phyloP scores from a whole-genome alignment of 441 rosid genomes.

The Eruca vesicaria region DNA sequence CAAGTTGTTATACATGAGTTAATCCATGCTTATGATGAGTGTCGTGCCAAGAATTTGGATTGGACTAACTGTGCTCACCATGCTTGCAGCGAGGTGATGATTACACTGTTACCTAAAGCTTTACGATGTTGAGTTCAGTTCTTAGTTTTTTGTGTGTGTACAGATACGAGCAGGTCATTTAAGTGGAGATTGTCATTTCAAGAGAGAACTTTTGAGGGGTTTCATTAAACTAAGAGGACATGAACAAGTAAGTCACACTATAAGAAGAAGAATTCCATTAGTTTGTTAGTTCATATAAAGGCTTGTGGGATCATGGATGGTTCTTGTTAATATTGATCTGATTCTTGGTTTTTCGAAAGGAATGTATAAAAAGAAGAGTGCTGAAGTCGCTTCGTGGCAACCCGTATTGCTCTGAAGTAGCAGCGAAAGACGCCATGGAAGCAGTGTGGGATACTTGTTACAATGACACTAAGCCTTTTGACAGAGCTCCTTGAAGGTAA shows the following conservation, averaged over 20 bases:
- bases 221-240: slow-evolving; percentile 74
- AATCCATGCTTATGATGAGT: slow-evolving; percentile 86
- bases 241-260: slow-evolving; percentile 64
- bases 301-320: slow-evolving; percentile 7
- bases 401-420: slow-evolving; percentile 79
- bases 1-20: slow-evolving; percentile 87
- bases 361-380: slow-evolving; percentile 87
- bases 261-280: background rate
- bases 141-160: background rate
- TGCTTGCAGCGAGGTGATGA: background rate
- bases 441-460: slow-evolving; percentile 96
- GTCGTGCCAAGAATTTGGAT: slow-evolving; percentile 84
- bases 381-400: slow-evolving; percentile 64
- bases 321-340: background rate
- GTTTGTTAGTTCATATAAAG: background rate
- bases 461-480: slow-evolving; percentile 91
- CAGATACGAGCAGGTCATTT: slow-evolving; percentile 91
- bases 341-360: slow-evolving; percentile 40
- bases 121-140: background rate
- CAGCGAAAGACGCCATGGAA: slow-evolving; percentile 87
- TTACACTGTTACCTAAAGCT: background rate
- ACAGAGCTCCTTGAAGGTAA: slow-evolving; percentile 79
- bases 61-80: slow-evolving; percentile 86
- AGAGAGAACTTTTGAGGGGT: slow-evolving; percentile 83
- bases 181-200: slow-evolving; percentile 95